These are phyloP conservation scores for Sarocladium kiliense DNA, from an alignment of 2,329 filamentous ascomycete species.

Conservation along the genomic window DNA sequence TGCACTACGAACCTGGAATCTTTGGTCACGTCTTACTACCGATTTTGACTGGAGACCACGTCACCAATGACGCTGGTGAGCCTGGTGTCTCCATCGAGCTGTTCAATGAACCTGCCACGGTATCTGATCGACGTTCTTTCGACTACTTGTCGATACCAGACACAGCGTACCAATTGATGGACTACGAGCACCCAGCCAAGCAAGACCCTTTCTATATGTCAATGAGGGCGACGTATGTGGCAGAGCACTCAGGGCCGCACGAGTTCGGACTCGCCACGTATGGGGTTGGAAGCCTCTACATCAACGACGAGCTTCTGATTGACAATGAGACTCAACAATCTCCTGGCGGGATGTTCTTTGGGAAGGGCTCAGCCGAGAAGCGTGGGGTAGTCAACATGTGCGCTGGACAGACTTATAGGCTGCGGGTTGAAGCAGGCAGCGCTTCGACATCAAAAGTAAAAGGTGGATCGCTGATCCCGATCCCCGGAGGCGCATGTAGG, in stretches of 20 bases:
- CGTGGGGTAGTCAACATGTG: constrained; percentile 13
- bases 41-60: constrained; percentile 16
- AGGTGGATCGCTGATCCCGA: constrained; percentile 8
- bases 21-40: constrained; percentile 26
- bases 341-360: constrained; percentile 29
- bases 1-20: constrained; percentile 16
- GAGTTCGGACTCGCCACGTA: constrained; percentile 27
- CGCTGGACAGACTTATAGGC: constrained; percentile 8
- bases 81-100: constrained; percentile 19
- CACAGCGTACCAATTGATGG: constrained; percentile 21
- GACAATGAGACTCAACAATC: constrained; percentile 23
- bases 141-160: constrained; percentile 18
- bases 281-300: constrained; percentile 25
- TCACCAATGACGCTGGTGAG: constrained; percentile 14
- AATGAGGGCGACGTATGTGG: constrained; percentile 15
- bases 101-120: constrained; percentile 11
- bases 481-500: constrained; percentile 15
- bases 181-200: constrained; percentile 19
- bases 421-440: constrained; percentile 14
- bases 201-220: constrained; percentile 16
- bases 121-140: constrained; percentile 11
- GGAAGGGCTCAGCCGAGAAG: constrained; percentile 26
- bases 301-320: constrained; percentile 26
- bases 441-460: constrained; percentile 12
- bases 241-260: constrained; percentile 16